Base-by-base conservation (phyloP, 495 filamentous ascomycete genomes). In the Venustampulla echinocandica region DNA sequence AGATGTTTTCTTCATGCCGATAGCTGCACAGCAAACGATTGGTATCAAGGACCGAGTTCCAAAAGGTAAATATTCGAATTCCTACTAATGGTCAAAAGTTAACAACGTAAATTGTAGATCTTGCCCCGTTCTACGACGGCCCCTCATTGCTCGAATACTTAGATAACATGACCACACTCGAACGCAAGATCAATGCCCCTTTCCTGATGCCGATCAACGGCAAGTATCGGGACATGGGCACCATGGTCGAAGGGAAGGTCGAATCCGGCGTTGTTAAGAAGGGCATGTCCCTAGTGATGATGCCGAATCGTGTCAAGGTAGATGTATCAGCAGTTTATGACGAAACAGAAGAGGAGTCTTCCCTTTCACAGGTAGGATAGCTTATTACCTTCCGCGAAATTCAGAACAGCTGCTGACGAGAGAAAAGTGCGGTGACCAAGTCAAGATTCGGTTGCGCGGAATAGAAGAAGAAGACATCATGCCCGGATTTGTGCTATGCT, bases 131-230 rank as follows among this genome's bases (percentile, higher is more conserved):
- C 84, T 92, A 90, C 58, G 73, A 84, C 47, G 88, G 92, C 0
- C 90, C 90, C n/a, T 94, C 90, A 0, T 77, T 98, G 3, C 78
- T 98, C 17, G 92, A 98, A 61, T 95, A 85, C 62, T 81, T 98
- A 33, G 88, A 92, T 53, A 67, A 74, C 60, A 95, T 98, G 84
- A 77, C 86, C 60, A 76, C 89, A 23, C 75, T 95, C 10, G 92
- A 97, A 63, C 86, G 92, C 51, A 99, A 96, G 67, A 69, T 95
- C 64, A 95, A 95, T 55, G 92, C 92, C 10, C 92, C 92, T 10
- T 97, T 99, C 75, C 96, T 97, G 93, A 95, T 97, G 92, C 86
- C 93, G 5, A 76, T 99, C 57, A 84, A 82, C 41, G 85, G 83
- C 61, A 99, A 97, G 64, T 97, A 97, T 70, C 79, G 82, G 55